Percentiles rank a stretch among this genome's conserved stretches.
phyloP scores from a whole-genome alignment of 352 stramenopile species.

The Phytophthora podocarpi region DNA sequence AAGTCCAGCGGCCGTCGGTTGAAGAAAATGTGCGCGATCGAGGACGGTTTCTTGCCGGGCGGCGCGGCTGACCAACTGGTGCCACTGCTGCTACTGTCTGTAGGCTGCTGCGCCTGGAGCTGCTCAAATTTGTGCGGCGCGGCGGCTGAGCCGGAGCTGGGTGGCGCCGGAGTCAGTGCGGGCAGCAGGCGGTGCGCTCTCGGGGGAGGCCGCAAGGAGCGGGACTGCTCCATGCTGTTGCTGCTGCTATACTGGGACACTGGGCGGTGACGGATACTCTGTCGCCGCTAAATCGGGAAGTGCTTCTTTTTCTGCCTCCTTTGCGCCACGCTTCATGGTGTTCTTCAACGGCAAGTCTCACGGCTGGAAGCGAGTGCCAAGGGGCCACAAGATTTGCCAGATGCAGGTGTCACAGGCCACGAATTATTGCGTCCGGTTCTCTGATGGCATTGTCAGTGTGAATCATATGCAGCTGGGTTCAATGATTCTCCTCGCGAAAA shows the following conservation, averaged over 20 bases:
- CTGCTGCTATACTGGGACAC: slow-evolving; percentile 18
- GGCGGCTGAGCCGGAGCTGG: slow-evolving; percentile 13
- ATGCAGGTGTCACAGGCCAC: slow-evolving; percentile 20
- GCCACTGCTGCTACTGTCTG: slow-evolving; percentile 9
- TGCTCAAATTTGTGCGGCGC: slow-evolving; percentile 27
- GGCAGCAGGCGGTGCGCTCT: slow-evolving; percentile 28
- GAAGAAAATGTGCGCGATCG: slow-evolving; percentile 52
- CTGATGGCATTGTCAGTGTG: slow-evolving; percentile 7
- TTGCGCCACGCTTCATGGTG: slow-evolving; percentile 16
- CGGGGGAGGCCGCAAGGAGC: slow-evolving; percentile 1
- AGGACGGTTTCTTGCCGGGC: slow-evolving; percentile 31
- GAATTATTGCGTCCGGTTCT: slow-evolving; percentile 18
- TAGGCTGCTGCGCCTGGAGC: slow-evolving; percentile 6
- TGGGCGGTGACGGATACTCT: neutral
- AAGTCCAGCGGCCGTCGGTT: slow-evolving; percentile 50
- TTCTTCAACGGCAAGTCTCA: slow-evolving; percentile 23
- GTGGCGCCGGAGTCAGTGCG: slow-evolving; percentile 26
- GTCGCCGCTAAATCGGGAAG: slow-evolving; percentile 19
- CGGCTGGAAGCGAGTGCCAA: neutral
- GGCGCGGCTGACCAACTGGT: neutral
- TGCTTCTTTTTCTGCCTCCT: slow-evolving; percentile 9
- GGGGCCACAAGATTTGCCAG: slow-evolving; percentile 3
- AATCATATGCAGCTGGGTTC: slow-evolving; percentile 9
- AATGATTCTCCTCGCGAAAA: slow-evolving; percentile 3
- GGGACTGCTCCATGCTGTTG: slow-evolving; percentile 20